A percentile compares a stretch with the other conserved stretches of the same genome.
Conservation (phyloP, 371 early-diverging fungal species). For the Parasitella parasitica region DNA sequence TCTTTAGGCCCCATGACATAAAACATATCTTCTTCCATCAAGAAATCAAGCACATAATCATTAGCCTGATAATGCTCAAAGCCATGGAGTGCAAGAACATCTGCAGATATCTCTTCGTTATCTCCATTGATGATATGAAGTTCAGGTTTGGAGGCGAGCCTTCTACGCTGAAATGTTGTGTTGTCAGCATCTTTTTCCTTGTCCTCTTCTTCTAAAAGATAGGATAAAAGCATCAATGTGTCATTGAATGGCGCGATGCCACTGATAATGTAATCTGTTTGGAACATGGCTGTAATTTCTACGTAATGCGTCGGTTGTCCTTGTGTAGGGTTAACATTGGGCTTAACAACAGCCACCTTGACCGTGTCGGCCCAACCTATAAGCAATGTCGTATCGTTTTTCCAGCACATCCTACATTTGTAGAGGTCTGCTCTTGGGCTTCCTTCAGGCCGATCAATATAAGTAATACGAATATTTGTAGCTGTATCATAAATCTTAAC, state of each 20-base stretch:
- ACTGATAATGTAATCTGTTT: conserved; percentile 85
- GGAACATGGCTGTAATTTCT: conserved; percentile 78
- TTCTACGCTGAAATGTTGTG: conserved; percentile 21
- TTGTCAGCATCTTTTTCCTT: conserved; percentile 31
- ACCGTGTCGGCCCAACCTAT: conserved; percentile 95
- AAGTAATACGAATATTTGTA: conserved; percentile 75
- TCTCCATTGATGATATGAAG: conserved; percentile 80
- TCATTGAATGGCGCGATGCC: conserved; percentile 86
- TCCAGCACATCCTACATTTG: conserved; percentile 87
- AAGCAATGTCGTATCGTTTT: conserved; percentile 67
- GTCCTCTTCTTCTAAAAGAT: conserved; percentile 45
- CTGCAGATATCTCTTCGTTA: conserved; percentile 84
- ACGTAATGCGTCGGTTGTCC: conserved; percentile 68
- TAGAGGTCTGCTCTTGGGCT: conserved; percentile 88
- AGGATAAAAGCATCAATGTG: conserved; percentile 76
- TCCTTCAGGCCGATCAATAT: conserved; percentile 75
- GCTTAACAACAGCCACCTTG: conserved; percentile 73
- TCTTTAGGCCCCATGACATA: conserved; percentile 92
- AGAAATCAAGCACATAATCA: conserved; percentile 79
- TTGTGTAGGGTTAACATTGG: conserved; percentile 37
- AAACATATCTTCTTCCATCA: conserved; percentile 67
- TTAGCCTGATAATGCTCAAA: conserved; percentile 87
- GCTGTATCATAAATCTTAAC: conserved; percentile 81
- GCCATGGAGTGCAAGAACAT: conserved; percentile 80
- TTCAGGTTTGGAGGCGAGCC: conserved; percentile 77